Evolutionary conservation across 2,329 filamentous ascomycete species (phyloP), one percentile per base, ranked within the genome.

Genomic region (Graphiopsis chlorocephala): DNA sequence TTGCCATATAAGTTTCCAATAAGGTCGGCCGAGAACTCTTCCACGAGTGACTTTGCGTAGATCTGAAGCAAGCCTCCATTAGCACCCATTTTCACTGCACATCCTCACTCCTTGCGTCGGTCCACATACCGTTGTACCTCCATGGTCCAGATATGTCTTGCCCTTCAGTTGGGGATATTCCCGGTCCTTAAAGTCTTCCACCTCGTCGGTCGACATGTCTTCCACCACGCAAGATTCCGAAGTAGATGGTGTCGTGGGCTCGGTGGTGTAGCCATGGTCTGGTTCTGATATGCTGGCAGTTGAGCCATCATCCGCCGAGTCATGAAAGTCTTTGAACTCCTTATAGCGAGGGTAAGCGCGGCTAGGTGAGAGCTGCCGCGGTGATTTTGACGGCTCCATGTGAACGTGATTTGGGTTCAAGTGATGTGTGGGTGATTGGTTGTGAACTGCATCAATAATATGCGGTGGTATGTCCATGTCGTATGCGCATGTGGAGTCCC

Each of bases 1-100:
- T 90, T 90, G 12, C 87, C 87, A 70, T 88, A 88, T n/a, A 90
- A 79, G 66, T 82, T 84, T 35, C 78, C 72, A 47, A 82, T 77
- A 75, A 90, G 82, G 68, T 86, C 83, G 20, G 70, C 73, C 6
- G 84, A 81, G 73, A 89, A 88, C 26, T 78, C 78, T 53, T 83
- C 79, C 47, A 89, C 78, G 38, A 87, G 79, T 28, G 86, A 86
- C 67, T 80, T 83, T 52, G 86, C 83, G 69, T 86, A 87, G 47
- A 87, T 81, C 73, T 76, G 71, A 72, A 10, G 75, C 65, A 42
- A 38, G 10, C 23, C 31, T 31, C 29, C 53, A 52, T 28, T 56
- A 53, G 28, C 23, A 53, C 50, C 50, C 12, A 31, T 15, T 31
- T 28, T 8, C 26, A 31, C 17, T 20, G 10, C 50, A 12, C 29